Evolutionary conservation across 805 yeast species (phyloP).

Genomic region (Huiozyma sinensis): DNA sequence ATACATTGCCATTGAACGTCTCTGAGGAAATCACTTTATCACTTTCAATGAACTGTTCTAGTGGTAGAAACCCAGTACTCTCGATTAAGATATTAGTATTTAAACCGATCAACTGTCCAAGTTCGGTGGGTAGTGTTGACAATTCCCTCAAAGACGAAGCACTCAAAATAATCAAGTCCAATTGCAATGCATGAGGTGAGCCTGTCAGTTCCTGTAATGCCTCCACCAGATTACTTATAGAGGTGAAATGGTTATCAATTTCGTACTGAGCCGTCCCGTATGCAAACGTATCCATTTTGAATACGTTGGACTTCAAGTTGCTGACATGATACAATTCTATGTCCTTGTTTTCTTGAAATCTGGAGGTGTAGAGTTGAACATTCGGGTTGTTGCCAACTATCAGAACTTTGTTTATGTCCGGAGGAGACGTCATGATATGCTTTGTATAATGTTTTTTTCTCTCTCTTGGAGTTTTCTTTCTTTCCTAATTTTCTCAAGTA

Average conservation of each 20-base stretch:
- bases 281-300: constrained; percentile 8
- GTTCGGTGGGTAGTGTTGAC: constrained; percentile 29
- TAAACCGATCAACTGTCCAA: constrained; percentile 28
- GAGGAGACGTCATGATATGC: constrained; percentile 2
- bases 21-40: constrained; percentile 20
- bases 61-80: constrained; percentile 54
- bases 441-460: neutral
- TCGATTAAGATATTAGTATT: constrained; percentile 49
- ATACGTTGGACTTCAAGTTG: constrained; percentile 12
- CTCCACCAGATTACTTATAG: constrained; percentile 10
- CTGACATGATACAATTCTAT: constrained; percentile 16
- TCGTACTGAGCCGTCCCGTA: constrained; percentile 12
- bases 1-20: constrained; percentile 28
- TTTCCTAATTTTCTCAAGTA: neutral
- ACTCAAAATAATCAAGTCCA: constrained; percentile 37
- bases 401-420: constrained; percentile 8
- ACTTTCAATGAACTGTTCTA: constrained; percentile 49
- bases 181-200: constrained; percentile 6
- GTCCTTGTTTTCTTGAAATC: constrained; percentile 14
- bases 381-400: constrained; percentile 18
- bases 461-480: neutral
- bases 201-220: constrained; percentile 1
- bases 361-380: constrained; percentile 15
- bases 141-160: constrained; percentile 39
- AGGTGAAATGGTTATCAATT: constrained; percentile 18